phyloP scores from a whole-genome alignment of 2,329 filamentous ascomycete genomes.

The Orbilia ellipsospora region DNA sequence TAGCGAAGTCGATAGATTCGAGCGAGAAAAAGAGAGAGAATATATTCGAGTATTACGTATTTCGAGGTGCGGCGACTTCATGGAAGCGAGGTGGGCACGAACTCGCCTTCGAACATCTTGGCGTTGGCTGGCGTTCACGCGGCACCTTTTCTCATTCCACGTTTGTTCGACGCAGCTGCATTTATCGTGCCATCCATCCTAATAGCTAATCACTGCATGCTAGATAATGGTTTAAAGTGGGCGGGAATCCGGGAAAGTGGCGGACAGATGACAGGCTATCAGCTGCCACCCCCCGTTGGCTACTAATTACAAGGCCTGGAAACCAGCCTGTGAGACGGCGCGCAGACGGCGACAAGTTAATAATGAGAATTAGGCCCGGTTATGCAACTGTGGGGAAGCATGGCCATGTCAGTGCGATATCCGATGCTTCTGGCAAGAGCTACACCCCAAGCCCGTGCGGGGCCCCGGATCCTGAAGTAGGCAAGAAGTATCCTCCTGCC shows the following conservation, averaged over 20 bases:
- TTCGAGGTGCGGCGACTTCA: not conserved
- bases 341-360: slow-evolving; percentile 7
- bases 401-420: not conserved
- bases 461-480: slow-evolving; percentile 36
- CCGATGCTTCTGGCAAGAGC: slow-evolving; percentile 41
- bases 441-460: slow-evolving; percentile 34
- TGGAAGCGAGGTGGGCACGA: slow-evolving; percentile 3
- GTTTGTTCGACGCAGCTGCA: not conserved
- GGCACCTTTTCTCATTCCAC: not conserved
- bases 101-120: not conserved
- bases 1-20: not conserved
- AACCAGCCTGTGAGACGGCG: slow-evolving; percentile 13
- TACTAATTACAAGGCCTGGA: not conserved
- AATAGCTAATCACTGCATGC: too few species aligned
- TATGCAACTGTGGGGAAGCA: slow-evolving; percentile 35
- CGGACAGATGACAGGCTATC: slow-evolving; percentile 20
- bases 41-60: slow-evolving; percentile 6
- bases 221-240: not conserved
- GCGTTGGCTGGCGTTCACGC: slow-evolving; percentile 1
- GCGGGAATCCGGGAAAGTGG: slow-evolving; percentile 11
- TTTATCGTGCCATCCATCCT: too few species aligned
- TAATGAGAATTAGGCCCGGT: too few species aligned
- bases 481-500: slow-evolving; percentile 2
- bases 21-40: not conserved
- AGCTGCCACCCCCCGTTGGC: slow-evolving; percentile 5